phyloP scores from a whole-genome alignment of 1,284 basidiomycete species.

The Gastroboletus turbinatus region DNA sequence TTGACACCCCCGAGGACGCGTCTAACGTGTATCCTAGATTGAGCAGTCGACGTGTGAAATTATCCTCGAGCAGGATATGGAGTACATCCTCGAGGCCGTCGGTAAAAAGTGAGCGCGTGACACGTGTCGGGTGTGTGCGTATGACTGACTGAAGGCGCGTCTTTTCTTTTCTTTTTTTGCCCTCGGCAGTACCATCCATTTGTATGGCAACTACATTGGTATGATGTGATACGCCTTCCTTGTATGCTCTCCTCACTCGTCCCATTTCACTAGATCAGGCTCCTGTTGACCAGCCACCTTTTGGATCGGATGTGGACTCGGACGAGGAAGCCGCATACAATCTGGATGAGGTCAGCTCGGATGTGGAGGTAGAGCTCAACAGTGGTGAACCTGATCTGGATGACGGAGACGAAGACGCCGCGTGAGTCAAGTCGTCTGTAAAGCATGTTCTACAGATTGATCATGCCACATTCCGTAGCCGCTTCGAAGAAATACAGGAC shows the following conservation, averaged over 20 bases:
- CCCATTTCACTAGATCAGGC: constrained; percentile 43
- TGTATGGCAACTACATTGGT: constrained; percentile 92
- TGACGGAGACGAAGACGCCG: constrained; percentile 53
- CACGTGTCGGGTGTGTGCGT: not conserved
- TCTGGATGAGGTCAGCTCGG: constrained; percentile 72
- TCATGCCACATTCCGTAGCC: constrained; percentile 37
- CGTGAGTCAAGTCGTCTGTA: constrained; percentile 33
- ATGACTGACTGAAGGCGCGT: not conserved
- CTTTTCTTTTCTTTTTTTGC: no score
- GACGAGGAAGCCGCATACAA: constrained; percentile 55
- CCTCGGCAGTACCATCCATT: constrained; percentile 68
- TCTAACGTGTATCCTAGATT: constrained; percentile 45
- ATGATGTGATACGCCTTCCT: constrained; percentile 18
- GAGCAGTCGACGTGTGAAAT: constrained; percentile 82
- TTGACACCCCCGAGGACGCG: constrained; percentile 3
- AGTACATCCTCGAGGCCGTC: constrained; percentile 68
- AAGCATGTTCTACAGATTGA: not conserved
- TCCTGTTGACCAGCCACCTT: constrained; percentile 49
- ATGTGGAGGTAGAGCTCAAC: constrained; percentile 71
- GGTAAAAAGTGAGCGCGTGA: constrained; percentile 74
- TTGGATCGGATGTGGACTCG: constrained; percentile 38
- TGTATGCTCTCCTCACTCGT: not conserved
- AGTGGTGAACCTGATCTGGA: constrained; percentile 59
- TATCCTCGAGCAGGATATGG: constrained; percentile 71
- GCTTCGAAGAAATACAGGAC: constrained; percentile 63